phyloP scores from a whole-genome alignment of 176 grass and related monocot species.

The Saccharum spontaneum region DNA sequence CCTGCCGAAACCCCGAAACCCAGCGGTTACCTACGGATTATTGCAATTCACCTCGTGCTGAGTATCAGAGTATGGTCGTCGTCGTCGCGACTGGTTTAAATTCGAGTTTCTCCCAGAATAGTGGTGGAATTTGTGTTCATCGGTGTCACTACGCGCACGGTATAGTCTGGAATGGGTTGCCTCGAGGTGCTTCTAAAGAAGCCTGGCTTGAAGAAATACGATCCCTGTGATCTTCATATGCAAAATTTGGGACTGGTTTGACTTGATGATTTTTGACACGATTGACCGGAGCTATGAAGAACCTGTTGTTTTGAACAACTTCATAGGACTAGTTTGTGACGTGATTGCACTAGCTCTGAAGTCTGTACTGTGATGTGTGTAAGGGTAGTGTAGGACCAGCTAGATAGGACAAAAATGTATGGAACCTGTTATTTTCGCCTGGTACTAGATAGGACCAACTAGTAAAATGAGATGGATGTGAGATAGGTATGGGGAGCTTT shows the following conservation, averaged over 20 bases:
- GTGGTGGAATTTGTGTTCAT: neutral
- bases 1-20: neutral
- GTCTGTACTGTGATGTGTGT: conserved; percentile 5
- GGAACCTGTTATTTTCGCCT: neutral
- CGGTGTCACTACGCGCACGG: neutral
- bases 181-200: neutral
- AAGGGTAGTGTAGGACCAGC: neutral
- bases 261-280: neutral
- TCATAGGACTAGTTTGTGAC: neutral
- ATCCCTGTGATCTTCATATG: neutral
- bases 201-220: neutral
- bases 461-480: neutral
- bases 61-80: neutral
- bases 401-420: neutral
- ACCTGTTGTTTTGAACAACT: neutral
- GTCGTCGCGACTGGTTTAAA: neutral
- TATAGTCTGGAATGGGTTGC: neutral
- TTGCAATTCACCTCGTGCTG: neutral
- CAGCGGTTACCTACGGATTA: neutral
- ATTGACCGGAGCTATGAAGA: neutral
- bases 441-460: neutral
- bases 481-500: neutral
- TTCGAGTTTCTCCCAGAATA: neutral
- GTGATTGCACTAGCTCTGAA: neutral
- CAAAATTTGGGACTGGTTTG: neutral